Base-by-base conservation (phyloP, 177 flowering plant species). In the Vitis hybrid region DNA sequence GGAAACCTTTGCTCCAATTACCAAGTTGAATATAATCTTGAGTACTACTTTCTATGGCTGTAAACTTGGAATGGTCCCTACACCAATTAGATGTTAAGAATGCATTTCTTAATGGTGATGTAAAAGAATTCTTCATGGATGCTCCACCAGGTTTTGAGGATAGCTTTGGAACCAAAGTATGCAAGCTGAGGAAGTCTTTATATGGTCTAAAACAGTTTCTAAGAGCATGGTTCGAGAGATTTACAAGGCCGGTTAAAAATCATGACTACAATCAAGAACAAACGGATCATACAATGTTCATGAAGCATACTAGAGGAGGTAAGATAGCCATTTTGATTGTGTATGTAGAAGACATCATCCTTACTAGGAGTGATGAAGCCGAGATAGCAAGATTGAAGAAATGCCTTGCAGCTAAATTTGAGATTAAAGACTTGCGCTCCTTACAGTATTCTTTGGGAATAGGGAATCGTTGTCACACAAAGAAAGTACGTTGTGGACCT, bases 1-100 rank as follows among this genome's bases (percentile, higher is more conserved):
- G 15, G 5, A 57, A 3, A 30, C 62, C 4, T 67, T 67, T 52
- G 13, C 70, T 62, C 52, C 27, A 10, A 62, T 67, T 15, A 52
- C 62, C 21, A 67, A 67, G 35, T 8, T 46, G n/a, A 24, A 32
- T n/a, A 11, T 35, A 7, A 62, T 67, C 10, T 3, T 27, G 30
- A 4, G 11, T 56, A n/a, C 52, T 57, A 9, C 21, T 56, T 6
- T 13, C 62, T 14, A 4, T 67, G 2, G 70, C 62, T 8, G 10
- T 27, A n/a, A 9, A 27, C 15, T 8, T 24, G 19, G 3, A 10
- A 40, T 19, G 56, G 70, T 48, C 16, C 65, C 27, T 27, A 27
- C 27, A 27, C 27, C 27, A 27, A 27, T 27, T 27, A 27, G 27
- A 27, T 27, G 27, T 27, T 27, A 27, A 27, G 27, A 27, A 27